Evolutionary conservation across 1,284 basidiomycete species (phyloP), one percentile per base, ranked within the genome.

Genomic region (Stygiomarasmius scandens): DNA sequence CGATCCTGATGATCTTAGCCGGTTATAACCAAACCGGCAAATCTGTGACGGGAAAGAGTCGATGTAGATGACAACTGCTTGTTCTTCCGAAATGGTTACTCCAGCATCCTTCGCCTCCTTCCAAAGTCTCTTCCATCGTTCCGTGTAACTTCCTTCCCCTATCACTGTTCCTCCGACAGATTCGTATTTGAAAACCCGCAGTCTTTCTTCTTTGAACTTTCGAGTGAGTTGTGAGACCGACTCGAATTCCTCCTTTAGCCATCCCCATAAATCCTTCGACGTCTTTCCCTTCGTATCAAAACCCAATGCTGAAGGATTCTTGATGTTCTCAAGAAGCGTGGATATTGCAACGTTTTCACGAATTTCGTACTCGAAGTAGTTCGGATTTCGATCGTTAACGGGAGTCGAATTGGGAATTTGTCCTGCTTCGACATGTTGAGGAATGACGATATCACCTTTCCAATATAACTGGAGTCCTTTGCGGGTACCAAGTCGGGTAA

Each of bases 11-110:
- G n/a, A n/a, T n/a, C n/a, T n/a, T n/a, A n/a, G n/a, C n/a, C n/a
- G n/a, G n/a, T n/a, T n/a, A n/a, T n/a, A n/a, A n/a, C n/a, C n/a
- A n/a, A n/a, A n/a, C n/a, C n/a, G n/a, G n/a, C n/a, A n/a, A n/a
- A n/a, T n/a, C n/a, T n/a, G n/a, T n/a, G n/a, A n/a, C n/a, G 55
- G 55, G 41, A 56, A 52, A 2, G 55, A 56, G 29, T 56, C 55
- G 11, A 56, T 20, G 29, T 51, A 38, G 5, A 52, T 51, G 2
- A 16, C 32, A 24, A 2, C 22, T 6, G 45, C 46, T 19, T 32
- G 49, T 10, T 16, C 20, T 20, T 25, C 3, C 11, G 11, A 5
- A 22, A 56, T 51, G 1, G 6, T 46, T 11, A 38, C 36, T 23
- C 49, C 55, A 27, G 23, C 22, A 46, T 56, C 38, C 12, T 29